These are phyloP conservation scores for Chrysoporthe cubensis DNA, from an alignment of 2,329 filamentous ascomycete species.

Conservation along the genomic window DNA sequence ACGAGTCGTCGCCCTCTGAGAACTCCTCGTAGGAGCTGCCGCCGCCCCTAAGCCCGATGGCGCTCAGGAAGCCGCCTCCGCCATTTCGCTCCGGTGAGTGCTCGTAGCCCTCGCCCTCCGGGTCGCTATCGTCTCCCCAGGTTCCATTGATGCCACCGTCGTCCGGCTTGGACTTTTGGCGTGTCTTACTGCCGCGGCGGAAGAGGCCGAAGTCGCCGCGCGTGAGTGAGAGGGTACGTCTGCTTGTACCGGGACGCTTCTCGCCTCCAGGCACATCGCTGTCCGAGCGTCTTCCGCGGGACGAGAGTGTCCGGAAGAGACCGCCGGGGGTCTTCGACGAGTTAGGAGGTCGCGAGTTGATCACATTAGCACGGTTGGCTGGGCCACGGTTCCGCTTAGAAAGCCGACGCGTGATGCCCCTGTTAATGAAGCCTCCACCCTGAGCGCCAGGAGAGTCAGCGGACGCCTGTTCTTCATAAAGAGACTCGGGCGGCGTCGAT, in stretches of 20 bases:
- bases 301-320: constrained; percentile 50
- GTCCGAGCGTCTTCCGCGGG: constrained; percentile 38
- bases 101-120: constrained; percentile 39
- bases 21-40: constrained; percentile 51
- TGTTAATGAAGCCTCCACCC: constrained; percentile 25
- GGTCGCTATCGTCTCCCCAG: constrained; percentile 50
- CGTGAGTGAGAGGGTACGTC: constrained; percentile 65
- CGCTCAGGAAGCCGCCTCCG: constrained; percentile 28
- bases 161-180: constrained; percentile 44
- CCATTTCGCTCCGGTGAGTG: constrained; percentile 31
- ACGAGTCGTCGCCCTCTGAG: constrained; percentile 58
- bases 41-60: constrained; percentile 40
- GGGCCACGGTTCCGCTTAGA: constrained; percentile 43
- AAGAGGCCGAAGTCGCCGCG: constrained; percentile 55
- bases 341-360: constrained; percentile 53
- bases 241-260: constrained; percentile 45
- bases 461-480: constrained; percentile 47
- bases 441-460: constrained; percentile 43
- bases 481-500: constrained; percentile 62
- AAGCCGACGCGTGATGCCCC: constrained; percentile 51
- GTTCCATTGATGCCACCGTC: constrained; percentile 61
- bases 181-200: constrained; percentile 47
- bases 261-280: constrained; percentile 38
- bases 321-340: constrained; percentile 47
- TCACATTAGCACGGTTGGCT: constrained; percentile 43